phyloP scores from a whole-genome alignment of 2,329 filamentous ascomycete genomes.

The Botrytis fragariae region DNA sequence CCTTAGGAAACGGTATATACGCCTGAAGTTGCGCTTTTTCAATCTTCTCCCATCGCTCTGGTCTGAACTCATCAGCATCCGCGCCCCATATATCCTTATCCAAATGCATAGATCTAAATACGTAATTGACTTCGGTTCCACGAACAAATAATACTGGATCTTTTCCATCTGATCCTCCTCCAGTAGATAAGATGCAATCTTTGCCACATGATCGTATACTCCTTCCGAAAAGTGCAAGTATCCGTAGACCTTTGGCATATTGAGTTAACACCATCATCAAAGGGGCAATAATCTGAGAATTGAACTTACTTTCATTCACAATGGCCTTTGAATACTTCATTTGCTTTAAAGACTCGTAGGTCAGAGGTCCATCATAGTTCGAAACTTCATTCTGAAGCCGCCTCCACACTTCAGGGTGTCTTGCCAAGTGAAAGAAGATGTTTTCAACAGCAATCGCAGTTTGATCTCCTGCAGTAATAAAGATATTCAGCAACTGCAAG shows the following conservation, averaged over 20 bases:
- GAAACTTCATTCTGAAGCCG: background rate
- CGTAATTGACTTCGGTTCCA: constrained; percentile 25
- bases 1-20: background rate
- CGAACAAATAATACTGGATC: constrained; percentile 30
- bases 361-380: background rate
- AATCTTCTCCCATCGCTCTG: constrained; percentile 41
- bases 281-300: background rate
- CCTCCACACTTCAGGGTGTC: background rate
- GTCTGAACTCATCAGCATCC: constrained; percentile 41
- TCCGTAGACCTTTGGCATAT: background rate
- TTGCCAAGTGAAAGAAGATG: background rate
- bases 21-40: background rate
- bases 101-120: constrained; percentile 40
- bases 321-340: constrained; percentile 54
- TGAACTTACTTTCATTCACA: constrained; percentile 52
- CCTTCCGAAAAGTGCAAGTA: constrained; percentile 8
- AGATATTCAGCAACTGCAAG: background rate
- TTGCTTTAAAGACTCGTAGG: constrained; percentile 43
- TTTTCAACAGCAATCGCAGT: background rate
- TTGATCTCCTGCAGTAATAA: background rate
- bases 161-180: constrained; percentile 26
- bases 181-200: constrained; percentile 27
- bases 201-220: background rate
- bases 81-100: constrained; percentile 40
- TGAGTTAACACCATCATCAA: background rate